phyloP scores from a whole-genome alignment of 2,329 filamentous ascomycete species.

The Endocalyx cinctus region DNA sequence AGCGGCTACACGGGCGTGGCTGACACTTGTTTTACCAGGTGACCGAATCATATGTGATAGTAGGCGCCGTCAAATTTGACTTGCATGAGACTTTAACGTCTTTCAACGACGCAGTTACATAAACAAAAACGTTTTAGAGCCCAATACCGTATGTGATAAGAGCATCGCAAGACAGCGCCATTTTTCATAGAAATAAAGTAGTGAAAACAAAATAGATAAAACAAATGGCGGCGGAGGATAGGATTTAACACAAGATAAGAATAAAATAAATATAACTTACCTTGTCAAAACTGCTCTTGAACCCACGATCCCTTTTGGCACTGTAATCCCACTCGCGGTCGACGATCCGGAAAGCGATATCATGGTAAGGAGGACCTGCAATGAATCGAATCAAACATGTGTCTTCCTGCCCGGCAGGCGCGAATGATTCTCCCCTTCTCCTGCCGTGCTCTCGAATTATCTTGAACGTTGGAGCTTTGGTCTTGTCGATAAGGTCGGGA shows the following conservation, averaged over 20 bases:
- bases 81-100: conserved; percentile 4
- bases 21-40: conserved; percentile 8
- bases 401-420: conserved; percentile 90
- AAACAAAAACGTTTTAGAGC: no score
- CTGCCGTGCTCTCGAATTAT: conserved; percentile 92
- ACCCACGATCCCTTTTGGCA: conserved; percentile 88
- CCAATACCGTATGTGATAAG: no score
- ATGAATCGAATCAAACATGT: conserved; percentile 96
- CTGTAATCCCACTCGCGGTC: conserved; percentile 99
- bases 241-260: no score
- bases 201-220: no score
- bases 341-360: conserved; percentile 94
- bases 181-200: no score
- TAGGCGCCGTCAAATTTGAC: conserved; percentile 10
- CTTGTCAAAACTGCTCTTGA: conserved; percentile 96
- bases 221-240: no score
- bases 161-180: no score
- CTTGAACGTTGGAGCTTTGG: conserved; percentile 89
- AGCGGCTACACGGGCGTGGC: conserved; percentile 9
- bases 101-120: no score
- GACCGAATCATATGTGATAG: conserved; percentile 8
- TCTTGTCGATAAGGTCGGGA: conserved; percentile 91
- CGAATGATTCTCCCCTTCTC: conserved; percentile 85
- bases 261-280: conserved; percentile 50
- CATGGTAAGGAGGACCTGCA: conserved; percentile 91